A percentile compares a stretch with the other conserved stretches of the same genome.
phyloP scores from a whole-genome alignment of 345 rosid species.

The Pistacia integerrima region DNA sequence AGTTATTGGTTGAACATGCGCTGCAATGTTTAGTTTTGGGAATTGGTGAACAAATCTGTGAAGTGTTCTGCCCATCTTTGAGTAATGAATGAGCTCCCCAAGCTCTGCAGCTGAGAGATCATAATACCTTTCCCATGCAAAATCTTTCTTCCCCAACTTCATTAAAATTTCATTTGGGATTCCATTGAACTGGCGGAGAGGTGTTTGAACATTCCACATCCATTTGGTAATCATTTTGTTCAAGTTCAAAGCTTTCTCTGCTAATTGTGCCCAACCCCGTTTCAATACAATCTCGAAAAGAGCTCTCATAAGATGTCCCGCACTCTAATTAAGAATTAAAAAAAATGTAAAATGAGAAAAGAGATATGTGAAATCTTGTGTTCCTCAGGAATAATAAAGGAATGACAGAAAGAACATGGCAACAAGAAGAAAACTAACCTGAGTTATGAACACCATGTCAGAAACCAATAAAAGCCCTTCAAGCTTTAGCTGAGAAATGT shows the following conservation, averaged over 20 bases:
- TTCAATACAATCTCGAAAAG: slow-evolving; percentile 91
- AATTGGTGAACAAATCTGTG: slow-evolving; percentile 90
- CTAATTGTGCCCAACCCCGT: slow-evolving; percentile 92
- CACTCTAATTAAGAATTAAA: slow-evolving; percentile 51
- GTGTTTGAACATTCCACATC: slow-evolving; percentile 98
- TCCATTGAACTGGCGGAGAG: slow-evolving; percentile 84
- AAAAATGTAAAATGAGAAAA: slow-evolving; percentile 14
- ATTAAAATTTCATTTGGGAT: slow-evolving; percentile 79
- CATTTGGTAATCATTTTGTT: slow-evolving; percentile 91
- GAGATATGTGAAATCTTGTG: slow-evolving; percentile 9
- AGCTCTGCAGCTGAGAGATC: slow-evolving; percentile 90
- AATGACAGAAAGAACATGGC: neutral
- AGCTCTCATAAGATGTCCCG: slow-evolving; percentile 92
- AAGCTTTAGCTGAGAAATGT: slow-evolving; percentile 92
- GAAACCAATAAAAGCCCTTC: slow-evolving; percentile 94
- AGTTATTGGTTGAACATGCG: slow-evolving; percentile 91
- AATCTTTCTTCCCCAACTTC: slow-evolving; percentile 93
- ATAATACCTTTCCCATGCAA: slow-evolving; percentile 97
- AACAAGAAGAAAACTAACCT: slow-evolving; percentile 46
- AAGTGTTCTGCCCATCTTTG: slow-evolving; percentile 88
- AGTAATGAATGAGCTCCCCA: slow-evolving; percentile 83
- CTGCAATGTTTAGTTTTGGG: slow-evolving; percentile 81
- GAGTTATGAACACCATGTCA: slow-evolving; percentile 94
- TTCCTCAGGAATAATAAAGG: slow-evolving; percentile 3
- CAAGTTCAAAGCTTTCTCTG: slow-evolving; percentile 90